A percentile compares a stretch with the other conserved stretches of the same genome.
These are phyloP conservation scores for Coriaria nepalensis DNA, from an alignment of 306 rosid genomes.

Conservation along the genomic window DNA sequence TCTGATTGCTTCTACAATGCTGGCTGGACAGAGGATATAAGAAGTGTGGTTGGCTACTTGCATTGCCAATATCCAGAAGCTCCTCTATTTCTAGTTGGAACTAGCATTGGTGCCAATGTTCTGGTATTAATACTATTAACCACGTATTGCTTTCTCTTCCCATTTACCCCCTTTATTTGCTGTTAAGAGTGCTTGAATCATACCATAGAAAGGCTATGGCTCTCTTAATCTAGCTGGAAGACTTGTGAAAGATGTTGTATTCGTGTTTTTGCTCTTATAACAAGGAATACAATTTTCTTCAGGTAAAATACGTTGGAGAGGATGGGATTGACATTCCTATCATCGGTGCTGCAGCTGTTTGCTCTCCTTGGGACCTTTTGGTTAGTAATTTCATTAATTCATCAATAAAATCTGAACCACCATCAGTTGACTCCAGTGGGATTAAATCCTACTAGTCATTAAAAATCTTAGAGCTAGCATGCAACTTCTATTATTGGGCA, in stretches of 20 bases:
- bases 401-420: neutral
- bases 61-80: slow-evolving; percentile 54
- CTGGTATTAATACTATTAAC: slow-evolving; percentile 35
- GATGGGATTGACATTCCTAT: slow-evolving; percentile 70
- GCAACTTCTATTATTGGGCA: too few relatives aligned
- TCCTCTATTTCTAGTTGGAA: slow-evolving; percentile 76
- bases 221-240: neutral
- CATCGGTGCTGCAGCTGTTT: slow-evolving; percentile 82
- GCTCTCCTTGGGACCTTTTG: slow-evolving; percentile 98
- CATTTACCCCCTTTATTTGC: too few relatives aligned
- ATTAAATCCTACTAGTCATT: slow-evolving; percentile 1
- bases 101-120: slow-evolving; percentile 88
- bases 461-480: neutral
- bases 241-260: neutral
- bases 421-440: slow-evolving; percentile 1
- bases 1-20: slow-evolving; percentile 96
- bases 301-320: slow-evolving; percentile 94
- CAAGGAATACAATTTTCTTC: slow-evolving; percentile 14
- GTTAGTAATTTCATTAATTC: slow-evolving; percentile 36
- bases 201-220: too few relatives aligned
- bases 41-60: slow-evolving; percentile 48
- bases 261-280: neutral
- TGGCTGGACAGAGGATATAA: slow-evolving; percentile 95
- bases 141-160: too few relatives aligned
- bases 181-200: too few relatives aligned